These are phyloP conservation scores for Austroboletus rostrupii DNA, from an alignment of 1,284 basidiomycete species.

Conservation along the genomic window DNA sequence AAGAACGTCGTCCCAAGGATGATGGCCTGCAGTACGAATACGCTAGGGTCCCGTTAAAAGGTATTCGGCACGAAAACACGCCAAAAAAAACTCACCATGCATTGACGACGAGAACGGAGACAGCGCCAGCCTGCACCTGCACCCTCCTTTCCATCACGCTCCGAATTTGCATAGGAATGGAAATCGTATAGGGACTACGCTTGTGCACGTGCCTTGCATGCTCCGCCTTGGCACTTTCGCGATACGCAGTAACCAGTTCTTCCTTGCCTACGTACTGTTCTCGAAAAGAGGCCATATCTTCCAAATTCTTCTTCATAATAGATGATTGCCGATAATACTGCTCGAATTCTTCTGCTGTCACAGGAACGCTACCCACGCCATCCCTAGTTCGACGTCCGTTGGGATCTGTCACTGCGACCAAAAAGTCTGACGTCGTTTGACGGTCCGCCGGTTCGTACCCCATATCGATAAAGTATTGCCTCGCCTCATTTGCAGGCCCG, in stretches of 20 bases:
- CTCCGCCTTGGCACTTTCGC: conserved; percentile 48
- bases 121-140: conserved; percentile 65
- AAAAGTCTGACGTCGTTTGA: conserved; percentile 70
- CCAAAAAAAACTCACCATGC: conserved; percentile 26
- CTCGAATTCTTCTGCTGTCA: conserved; percentile 61
- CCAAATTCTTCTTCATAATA: conserved; percentile 26
- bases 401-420: conserved; percentile 58
- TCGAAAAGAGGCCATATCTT: conserved; percentile 37
- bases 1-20: conserved; percentile 80
- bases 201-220: conserved; percentile 41
- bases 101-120: conserved; percentile 37
- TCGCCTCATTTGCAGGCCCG: conserved; percentile 57
- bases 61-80: conserved; percentile 7
- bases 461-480: conserved; percentile 64
- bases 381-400: conserved; percentile 50
- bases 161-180: conserved; percentile 58
- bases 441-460: conserved; percentile 59
- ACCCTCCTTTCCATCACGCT: conserved; percentile 61
- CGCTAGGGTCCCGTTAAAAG: conserved; percentile 23
- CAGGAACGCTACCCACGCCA: conserved; percentile 51
- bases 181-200: conserved; percentile 46
- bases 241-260: conserved; percentile 40
- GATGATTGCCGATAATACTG: conserved; percentile 32
- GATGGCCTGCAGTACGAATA: conserved; percentile 62
- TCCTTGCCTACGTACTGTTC: conserved; percentile 35